phyloP scores from a whole-genome alignment of 2,329 filamentous ascomycete species.

The Ceratocystis smalleyi region DNA sequence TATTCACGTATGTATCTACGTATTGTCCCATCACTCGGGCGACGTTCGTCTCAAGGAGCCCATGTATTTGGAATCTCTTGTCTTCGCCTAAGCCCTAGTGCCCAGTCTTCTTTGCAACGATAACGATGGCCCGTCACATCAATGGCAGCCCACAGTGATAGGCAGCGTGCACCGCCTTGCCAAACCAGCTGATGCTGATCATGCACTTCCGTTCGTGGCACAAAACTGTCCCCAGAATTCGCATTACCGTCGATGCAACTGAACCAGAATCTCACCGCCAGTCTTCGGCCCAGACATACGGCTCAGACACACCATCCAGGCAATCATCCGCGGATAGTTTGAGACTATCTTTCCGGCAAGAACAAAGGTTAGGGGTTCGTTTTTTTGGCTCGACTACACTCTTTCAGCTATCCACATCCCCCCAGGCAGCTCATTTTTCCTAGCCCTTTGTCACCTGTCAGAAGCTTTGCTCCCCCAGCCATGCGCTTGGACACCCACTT shows the following conservation, averaged over 20 bases:
- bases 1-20: too few relatives aligned
- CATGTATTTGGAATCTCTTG: too few relatives aligned
- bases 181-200: background rate
- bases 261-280: background rate
- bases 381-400: background rate
- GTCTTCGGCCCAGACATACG: background rate
- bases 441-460: background rate
- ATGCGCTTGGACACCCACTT: background rate
- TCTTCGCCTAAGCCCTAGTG: too few relatives aligned
- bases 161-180: background rate
- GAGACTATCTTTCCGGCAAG: background rate
- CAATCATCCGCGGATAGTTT: background rate
- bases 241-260: background rate
- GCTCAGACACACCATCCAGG: too few relatives aligned
- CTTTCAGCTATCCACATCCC: background rate
- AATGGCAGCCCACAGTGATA: background rate
- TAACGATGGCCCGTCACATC: background rate
- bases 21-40: too few relatives aligned
- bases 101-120: background rate
- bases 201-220: background rate
- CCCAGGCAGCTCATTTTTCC: background rate
- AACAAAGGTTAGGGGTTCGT: background rate
- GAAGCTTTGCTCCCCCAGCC: background rate
- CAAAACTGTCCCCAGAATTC: background rate
- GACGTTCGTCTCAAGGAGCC: too few relatives aligned